Evolutionary conservation across 371 early-diverging fungal genomes (phyloP).

Genomic region (Cokeromyces recurvatus): DNA sequence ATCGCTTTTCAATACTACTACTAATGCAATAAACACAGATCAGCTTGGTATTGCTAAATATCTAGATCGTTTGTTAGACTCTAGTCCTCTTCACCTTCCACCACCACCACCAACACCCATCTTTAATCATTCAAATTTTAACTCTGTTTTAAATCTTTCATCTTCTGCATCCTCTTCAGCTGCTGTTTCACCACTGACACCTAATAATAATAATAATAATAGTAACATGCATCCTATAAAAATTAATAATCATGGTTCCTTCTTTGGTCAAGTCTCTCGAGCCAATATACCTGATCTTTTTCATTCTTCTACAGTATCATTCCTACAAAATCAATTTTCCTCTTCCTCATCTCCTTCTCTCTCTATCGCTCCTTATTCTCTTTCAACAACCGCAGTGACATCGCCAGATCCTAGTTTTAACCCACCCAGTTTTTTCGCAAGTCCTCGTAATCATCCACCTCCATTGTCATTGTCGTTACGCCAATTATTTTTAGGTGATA

Average conservation of each 20-base stretch:
- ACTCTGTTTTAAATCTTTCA: not conserved
- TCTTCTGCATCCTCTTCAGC: not conserved
- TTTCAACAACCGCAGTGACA: no score
- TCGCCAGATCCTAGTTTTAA: slow-evolving; percentile 31
- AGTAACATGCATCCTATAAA: no score
- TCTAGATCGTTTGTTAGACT: slow-evolving; percentile 10
- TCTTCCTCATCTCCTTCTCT: not conserved
- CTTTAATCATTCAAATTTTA: no score
- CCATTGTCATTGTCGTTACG: slow-evolving; percentile 63
- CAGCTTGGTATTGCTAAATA: slow-evolving; percentile 21
- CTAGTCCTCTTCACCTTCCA: not conserved
- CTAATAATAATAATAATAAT: no score
- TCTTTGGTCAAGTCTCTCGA: no score
- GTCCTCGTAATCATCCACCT: slow-evolving; percentile 49
- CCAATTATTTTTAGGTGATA: slow-evolving; percentile 73
- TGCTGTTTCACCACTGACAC: no score
- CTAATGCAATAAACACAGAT: slow-evolving; percentile 12
- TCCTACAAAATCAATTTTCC: no score
- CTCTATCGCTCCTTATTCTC: no score
- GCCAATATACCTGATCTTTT: no score
- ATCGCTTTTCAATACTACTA: no score
- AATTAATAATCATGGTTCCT: no score
- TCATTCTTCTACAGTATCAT: no score
- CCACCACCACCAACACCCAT: not conserved
- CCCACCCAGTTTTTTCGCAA: slow-evolving; percentile 46